Percentiles rank a stretch among this genome's conserved stretches.
These are phyloP conservation scores for Steccherinum ochraceum DNA, from an alignment of 768 basidiomycete species.

Conservation along the genomic window DNA sequence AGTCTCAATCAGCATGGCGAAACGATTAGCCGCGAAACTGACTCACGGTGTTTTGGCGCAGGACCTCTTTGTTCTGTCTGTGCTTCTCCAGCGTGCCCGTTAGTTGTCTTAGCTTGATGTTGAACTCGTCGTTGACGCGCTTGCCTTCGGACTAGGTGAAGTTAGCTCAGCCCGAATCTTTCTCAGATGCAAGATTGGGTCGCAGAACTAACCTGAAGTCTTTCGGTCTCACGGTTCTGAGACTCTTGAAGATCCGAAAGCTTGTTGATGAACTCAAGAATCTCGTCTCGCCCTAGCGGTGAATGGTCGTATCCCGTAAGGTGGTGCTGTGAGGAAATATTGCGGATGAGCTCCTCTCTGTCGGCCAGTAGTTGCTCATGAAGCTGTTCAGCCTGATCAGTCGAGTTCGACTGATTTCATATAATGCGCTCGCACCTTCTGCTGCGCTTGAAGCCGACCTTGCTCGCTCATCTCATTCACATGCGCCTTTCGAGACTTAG, in stretches of 20 bases:
- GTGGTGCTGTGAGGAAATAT: constrained; percentile 57
- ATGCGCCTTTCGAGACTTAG: constrained; percentile 42
- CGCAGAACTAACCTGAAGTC: constrained; percentile 48
- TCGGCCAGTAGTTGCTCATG: constrained; percentile 64
- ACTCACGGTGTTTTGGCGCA: constrained; percentile 13
- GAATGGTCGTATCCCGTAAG: constrained; percentile 72
- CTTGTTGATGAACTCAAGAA: constrained; percentile 65
- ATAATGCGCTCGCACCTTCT: too few species aligned
- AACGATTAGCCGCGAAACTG: too few species aligned
- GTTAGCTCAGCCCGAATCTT: background rate
- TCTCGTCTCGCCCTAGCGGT: constrained; percentile 63
- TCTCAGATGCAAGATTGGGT: background rate
- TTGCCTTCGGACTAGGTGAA: constrained; percentile 44
- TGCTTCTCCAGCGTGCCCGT: constrained; percentile 47
- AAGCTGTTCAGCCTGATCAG: too few species aligned
- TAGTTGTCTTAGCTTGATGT: constrained; percentile 48
- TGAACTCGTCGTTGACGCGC: constrained; percentile 58
- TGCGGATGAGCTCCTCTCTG: constrained; percentile 69
- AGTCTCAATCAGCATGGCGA: too few species aligned
- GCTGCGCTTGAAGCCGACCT: constrained; percentile 67
- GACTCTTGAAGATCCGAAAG: constrained; percentile 57
- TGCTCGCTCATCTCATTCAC: constrained; percentile 51
- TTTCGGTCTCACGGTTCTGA: constrained; percentile 59
- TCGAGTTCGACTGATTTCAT: background rate
- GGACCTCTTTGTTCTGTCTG: constrained; percentile 44